Evolutionary conservation across 2,329 filamentous ascomycete species (phyloP).

Genomic region (Botrytis cinerea): DNA sequence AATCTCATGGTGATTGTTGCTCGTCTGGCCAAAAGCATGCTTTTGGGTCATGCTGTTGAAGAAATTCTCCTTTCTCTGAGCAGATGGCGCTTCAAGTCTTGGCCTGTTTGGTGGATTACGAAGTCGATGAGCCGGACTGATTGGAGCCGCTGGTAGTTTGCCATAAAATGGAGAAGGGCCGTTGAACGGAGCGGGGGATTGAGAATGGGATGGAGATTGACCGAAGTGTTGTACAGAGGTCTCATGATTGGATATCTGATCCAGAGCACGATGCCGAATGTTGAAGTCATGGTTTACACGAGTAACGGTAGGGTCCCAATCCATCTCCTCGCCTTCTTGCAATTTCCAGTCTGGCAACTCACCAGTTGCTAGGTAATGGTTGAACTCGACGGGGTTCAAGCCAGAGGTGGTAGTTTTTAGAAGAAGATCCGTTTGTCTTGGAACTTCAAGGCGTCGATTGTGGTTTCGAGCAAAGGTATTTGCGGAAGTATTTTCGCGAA

Average conservation of each 20-base stretch:
- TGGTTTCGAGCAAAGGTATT: background rate
- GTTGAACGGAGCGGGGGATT: background rate
- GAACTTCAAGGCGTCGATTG: background rate
- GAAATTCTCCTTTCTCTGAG: constrained; percentile 52
- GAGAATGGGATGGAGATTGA: background rate
- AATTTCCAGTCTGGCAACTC: constrained; percentile 6
- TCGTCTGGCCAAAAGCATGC: background rate
- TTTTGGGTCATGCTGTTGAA: constrained; percentile 44
- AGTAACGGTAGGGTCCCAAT: constrained; percentile 57
- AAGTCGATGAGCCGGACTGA: constrained; percentile 61
- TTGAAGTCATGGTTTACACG: constrained; percentile 33
- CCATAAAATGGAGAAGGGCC: constrained; percentile 61
- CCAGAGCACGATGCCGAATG: constrained; percentile 58
- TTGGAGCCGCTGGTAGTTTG: constrained; percentile 68
- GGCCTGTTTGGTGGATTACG: constrained; percentile 63
- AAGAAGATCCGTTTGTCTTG: constrained; percentile 31
- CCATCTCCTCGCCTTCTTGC: constrained; percentile 56
- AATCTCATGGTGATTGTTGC: constrained; percentile 35
- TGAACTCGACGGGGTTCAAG: constrained; percentile 25
- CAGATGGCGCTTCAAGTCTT: constrained; percentile 50
- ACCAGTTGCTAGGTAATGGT: constrained; percentile 26
- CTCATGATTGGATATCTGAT: constrained; percentile 45
- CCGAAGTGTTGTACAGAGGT: constrained; percentile 43
- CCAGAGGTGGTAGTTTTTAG: constrained; percentile 15
- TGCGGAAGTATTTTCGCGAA: background rate